Base-by-base conservation (phyloP, 176 grass and related monocot species). In the Ensete glaucum region DNA sequence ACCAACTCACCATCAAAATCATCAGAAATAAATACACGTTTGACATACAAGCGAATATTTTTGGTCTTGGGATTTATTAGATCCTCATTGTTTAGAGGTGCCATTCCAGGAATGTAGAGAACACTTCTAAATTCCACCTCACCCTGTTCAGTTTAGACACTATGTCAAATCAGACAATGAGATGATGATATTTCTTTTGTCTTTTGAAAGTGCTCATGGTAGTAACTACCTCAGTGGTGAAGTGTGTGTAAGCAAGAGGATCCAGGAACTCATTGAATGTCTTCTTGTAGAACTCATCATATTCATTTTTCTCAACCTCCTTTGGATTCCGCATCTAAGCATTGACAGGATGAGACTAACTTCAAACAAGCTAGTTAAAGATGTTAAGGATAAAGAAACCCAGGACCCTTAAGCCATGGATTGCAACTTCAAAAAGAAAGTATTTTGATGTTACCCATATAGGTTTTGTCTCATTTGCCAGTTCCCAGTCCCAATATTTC, bases 401-500 rank as follows among this genome's bases (percentile, higher is more conserved):
- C 2, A 15, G 20, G 15, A 17, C 17, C 21, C 2, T 5, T 15
- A 62, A 19, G 57, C 54, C 16, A 20, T 77, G 23, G 34, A 23
- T 71, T 64, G 24, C n/a, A 80, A 14, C 59, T 21, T 48, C 69
- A 67, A 54, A 78, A 43, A 57, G 11, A 8, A 56, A 67, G 49
- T 48, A 71, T 50, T 67, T 8, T 51, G 48, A 78, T 75, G 20
- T 78, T 86, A 90, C 92, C 92, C 92, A 96, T 73, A 96, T 96
- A 43, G 92, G 89, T 73, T 96, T 96, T 5, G 85, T 96, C 72
- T 96, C 92, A 66, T 96, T 96, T 34, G 85, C 73, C 76, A 92
- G 78, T 83, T 92, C 92, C 92, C 92, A 96, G 74, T 92, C 92
- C 92, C 92, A 96, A 62, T 92, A 92, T 76, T 96, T 96, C 78